phyloP scores from a whole-genome alignment of 2,329 filamentous ascomycete genomes.

The Westerdykella ornata region DNA sequence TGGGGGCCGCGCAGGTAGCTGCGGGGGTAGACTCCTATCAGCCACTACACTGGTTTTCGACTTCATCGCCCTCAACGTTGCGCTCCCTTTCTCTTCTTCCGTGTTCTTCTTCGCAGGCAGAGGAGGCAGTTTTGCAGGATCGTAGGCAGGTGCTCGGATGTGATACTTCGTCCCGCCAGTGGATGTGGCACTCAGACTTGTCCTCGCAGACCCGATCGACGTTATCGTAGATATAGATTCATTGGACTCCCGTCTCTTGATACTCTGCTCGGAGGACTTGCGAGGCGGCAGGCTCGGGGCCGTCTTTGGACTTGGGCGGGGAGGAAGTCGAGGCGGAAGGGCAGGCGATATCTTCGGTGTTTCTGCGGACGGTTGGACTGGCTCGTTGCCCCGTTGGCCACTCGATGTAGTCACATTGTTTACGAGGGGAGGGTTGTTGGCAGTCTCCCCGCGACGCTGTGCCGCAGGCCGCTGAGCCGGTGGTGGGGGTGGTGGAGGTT shows the following conservation, averaged over 20 bases:
- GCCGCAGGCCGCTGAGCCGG: slow-evolving; percentile 32
- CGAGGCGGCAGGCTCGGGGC: slow-evolving; percentile 42
- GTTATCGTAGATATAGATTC: slow-evolving; percentile 50
- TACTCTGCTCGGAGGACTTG: slow-evolving; percentile 37
- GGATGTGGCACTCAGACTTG: slow-evolving; percentile 34
- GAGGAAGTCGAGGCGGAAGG: slow-evolving; percentile 39
- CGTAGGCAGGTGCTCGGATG: slow-evolving; percentile 52
- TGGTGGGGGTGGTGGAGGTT: slow-evolving; percentile 34
- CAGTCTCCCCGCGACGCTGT: slow-evolving; percentile 28
- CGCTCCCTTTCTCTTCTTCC: slow-evolving; percentile 37
- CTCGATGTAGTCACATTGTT: slow-evolving; percentile 32
- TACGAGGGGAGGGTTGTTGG: slow-evolving; percentile 38
- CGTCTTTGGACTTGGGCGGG: slow-evolving; percentile 39
- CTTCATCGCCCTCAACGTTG: slow-evolving; percentile 34
- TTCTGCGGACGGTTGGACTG: slow-evolving; percentile 17
- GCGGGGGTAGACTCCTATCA: slow-evolving; percentile 22
- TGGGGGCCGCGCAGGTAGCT: slow-evolving; percentile 23
- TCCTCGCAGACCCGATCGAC: slow-evolving; percentile 44
- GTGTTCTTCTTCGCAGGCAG: slow-evolving; percentile 47
- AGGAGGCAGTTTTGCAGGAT: slow-evolving; percentile 49
- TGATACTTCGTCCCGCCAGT: slow-evolving; percentile 31
- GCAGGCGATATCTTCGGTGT: slow-evolving; percentile 22
- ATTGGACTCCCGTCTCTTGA: slow-evolving; percentile 27
- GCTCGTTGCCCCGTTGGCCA: slow-evolving; percentile 36
- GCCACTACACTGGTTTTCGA: slow-evolving; percentile 26